Percentiles rank a stretch among this genome's conserved stretches.
phyloP scores from a whole-genome alignment of 495 filamentous ascomycete genomes.

The Physcia stellaris region DNA sequence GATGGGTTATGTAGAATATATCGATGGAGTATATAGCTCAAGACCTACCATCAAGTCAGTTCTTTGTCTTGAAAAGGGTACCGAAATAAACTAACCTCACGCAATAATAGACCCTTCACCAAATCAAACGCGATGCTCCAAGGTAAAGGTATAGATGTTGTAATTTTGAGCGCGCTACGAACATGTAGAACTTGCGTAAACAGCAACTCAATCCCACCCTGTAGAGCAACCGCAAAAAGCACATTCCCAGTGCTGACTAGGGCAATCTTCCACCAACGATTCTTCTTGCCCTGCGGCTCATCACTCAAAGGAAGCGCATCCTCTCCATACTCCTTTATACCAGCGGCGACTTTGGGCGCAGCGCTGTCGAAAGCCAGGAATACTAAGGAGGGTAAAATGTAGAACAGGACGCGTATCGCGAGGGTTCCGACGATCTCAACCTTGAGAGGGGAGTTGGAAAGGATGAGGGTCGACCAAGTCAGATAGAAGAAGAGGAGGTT shows the following conservation, averaged over 20 bases:
- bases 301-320: conserved; percentile 46
- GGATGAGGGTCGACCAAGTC: conserved; percentile 74
- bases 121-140: conserved; percentile 44
- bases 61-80: not conserved
- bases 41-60: conserved; percentile 19
- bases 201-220: conserved; percentile 43
- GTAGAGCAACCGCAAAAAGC: conserved; percentile 36
- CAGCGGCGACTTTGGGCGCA: conserved; percentile 49
- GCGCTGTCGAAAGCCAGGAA: conserved; percentile 63
- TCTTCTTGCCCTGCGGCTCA: conserved; percentile 27
- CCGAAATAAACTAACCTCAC: conserved; percentile 33
- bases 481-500: conserved; percentile 84
- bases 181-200: conserved; percentile 35
- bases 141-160: conserved; percentile 45
- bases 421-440: conserved; percentile 63
- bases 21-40: conserved; percentile 60
- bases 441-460: conserved; percentile 59
- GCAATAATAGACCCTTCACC: conserved; percentile 31
- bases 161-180: conserved; percentile 43
- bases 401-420: conserved; percentile 56
- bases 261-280: conserved; percentile 38
- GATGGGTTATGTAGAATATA: conserved; percentile 45
- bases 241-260: conserved; percentile 45
- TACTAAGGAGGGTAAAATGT: conserved; percentile 54
- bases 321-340: conserved; percentile 56